Percentiles rank a stretch among this genome's conserved stretches.
Conservation (phyloP, 2,329 filamentous ascomycete genomes). For the Hypoxylon sp. region DNA sequence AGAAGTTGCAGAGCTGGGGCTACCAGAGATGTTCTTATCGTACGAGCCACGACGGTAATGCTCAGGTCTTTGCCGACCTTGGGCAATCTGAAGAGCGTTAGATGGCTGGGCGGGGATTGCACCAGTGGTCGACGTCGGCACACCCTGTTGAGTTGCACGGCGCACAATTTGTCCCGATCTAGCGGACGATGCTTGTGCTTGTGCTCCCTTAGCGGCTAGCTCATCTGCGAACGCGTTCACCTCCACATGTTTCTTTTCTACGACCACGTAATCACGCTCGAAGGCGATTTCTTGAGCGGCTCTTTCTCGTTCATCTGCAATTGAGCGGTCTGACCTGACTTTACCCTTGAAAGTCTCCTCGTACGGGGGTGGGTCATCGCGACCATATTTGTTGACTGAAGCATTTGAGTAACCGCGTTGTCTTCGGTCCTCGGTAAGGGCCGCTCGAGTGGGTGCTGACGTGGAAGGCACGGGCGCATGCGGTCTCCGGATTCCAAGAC, state of each 20-base stretch:
- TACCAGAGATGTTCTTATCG: constrained; percentile 77
- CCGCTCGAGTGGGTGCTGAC: constrained; percentile 61
- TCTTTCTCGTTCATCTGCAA: constrained; percentile 69
- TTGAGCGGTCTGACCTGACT: constrained; percentile 48
- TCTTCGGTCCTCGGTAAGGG: constrained; percentile 52
- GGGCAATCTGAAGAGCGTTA: constrained; percentile 78
- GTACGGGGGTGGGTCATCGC: constrained; percentile 52
- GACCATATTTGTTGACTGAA: constrained; percentile 51
- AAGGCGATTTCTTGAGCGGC: constrained; percentile 89
- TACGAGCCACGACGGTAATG: constrained; percentile 84
- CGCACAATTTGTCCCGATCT: constrained; percentile 75
- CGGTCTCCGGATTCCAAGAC: constrained; percentile 65
- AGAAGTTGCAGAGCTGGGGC: constrained; percentile 80
- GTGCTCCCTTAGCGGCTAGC: constrained; percentile 78
- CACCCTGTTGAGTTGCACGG: constrained; percentile 81
- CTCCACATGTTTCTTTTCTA: constrained; percentile 94
- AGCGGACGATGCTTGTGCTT: constrained; percentile 60
- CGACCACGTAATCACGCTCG: constrained; percentile 93
- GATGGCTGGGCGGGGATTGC: constrained; percentile 75
- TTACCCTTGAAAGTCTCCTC: constrained; percentile 52
- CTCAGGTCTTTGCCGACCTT: constrained; percentile 72
- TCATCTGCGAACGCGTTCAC: constrained; percentile 98
- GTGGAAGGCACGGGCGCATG: constrained; percentile 57
- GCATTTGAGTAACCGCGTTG: constrained; percentile 56
- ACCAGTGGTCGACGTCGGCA: constrained; percentile 75